Base-by-base conservation (phyloP, 2,329 filamentous ascomycete species). In the Sporothrix sp. region DNA sequence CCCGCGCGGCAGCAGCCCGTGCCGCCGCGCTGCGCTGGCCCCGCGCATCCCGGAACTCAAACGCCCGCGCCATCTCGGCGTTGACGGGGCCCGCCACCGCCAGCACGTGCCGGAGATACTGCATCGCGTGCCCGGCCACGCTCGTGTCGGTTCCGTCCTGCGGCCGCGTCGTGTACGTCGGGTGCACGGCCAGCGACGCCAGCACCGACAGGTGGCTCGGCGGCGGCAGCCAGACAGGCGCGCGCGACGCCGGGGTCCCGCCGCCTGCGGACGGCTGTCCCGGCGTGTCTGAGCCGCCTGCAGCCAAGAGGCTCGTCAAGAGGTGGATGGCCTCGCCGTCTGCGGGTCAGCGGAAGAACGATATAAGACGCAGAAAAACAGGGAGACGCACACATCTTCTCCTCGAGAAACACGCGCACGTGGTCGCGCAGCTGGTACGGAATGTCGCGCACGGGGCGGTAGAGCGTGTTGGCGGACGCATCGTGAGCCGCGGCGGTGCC, bases 161-260 rank as follows among this genome's bases (percentile, higher is more conserved):
- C 3, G 84, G 76, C 45, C 86, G 81, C 3, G 83, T 93, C 1
- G 90, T 96, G 56, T 85, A 79, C 21, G 72, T 69, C 0, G 91
- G 91, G 60, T 95, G 88, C 13, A 93, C 77, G n/a, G 83, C 67
- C n/a, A 96, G 71, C 2, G 87, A 93, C 38, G 76, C 80, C n/a
- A 89, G 75, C 8, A 96, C 71, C 7, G 86, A 82, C 21, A 97
- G 71, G 57, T 91, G 82, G 51, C 79, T 77, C 0, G 84, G 74
- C 2, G 85, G 79, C 1, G 91, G 86, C 16, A 88, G 67, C 52
- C 76, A 77, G 10, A 78, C 76, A 1, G 79, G 71, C 28, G 66
- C 68, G 10, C 61, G 61, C 7, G 54, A 42, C 40, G 50, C 52
- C 7, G 23, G 13, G 2, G 48, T 10, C 11, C 10, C 9, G 40